A percentile compares a stretch with the other conserved stretches of the same genome.
Evolutionary conservation across 2,329 filamentous ascomycete genomes (phyloP).

Genomic region (Bipolaris oryzae): DNA sequence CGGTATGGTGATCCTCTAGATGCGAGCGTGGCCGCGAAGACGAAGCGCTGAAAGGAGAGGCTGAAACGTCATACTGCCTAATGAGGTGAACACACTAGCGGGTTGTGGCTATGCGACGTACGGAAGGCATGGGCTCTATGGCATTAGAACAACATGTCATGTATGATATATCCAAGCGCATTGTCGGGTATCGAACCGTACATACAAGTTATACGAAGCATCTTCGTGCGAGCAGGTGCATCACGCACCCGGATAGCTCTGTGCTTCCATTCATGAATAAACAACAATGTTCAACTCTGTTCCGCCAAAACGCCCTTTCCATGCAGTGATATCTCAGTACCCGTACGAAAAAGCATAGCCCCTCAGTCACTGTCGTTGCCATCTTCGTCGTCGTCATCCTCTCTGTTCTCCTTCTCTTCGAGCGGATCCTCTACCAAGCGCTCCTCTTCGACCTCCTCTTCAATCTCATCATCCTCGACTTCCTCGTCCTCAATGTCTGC

Average conservation of each 20-base stretch:
- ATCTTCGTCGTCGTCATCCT: conserved; percentile 57
- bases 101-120: not conserved
- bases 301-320: conserved; percentile 32
- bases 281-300: not conserved
- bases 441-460: conserved; percentile 61
- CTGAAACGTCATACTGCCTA: not conserved
- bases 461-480: conserved; percentile 60
- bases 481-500: conserved; percentile 58
- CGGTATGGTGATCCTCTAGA: conserved; percentile 48
- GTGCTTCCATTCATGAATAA: not conserved
- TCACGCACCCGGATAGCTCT: not conserved
- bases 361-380: conserved; percentile 58
- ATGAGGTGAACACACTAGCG: not conserved
- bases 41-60: conserved; percentile 30
- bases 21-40: conserved; percentile 32
- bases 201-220: not conserved
- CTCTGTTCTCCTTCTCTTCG: conserved; percentile 54
- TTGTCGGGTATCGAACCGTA: not conserved
- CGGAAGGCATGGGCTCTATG: not conserved
- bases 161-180: not conserved
- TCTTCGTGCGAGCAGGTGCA: not conserved
- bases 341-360: not conserved
- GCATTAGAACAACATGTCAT: not conserved
- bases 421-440: conserved; percentile 52
- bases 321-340: conserved; percentile 30